A percentile compares a stretch with the other conserved stretches of the same genome.
These are phyloP conservation scores for Eimeria acervulina DNA, from an alignment of 169 alveolate species.

Conservation along the genomic window DNA sequence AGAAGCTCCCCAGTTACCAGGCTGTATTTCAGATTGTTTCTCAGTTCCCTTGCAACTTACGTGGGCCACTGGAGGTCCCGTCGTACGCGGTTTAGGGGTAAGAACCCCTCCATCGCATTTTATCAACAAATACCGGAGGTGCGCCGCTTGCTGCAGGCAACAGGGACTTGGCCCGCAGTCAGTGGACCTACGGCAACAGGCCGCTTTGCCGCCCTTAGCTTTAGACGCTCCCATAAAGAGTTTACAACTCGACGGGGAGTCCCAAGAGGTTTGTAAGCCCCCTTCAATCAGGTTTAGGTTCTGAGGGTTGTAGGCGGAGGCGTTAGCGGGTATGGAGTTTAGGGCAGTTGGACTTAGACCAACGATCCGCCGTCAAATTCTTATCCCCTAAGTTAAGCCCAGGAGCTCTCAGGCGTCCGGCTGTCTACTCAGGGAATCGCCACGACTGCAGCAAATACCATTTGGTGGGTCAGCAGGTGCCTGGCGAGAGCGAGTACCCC, in stretches of 20 bases:
- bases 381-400: background rate
- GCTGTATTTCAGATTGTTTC: background rate
- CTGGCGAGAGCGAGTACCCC: background rate
- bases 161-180: conserved; percentile 64
- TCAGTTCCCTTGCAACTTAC: background rate
- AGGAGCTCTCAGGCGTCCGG: background rate
- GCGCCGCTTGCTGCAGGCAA: conserved; percentile 29
- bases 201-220: conserved; percentile 23
- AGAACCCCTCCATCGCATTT: background rate
- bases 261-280: conserved; percentile 67
- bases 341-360: background rate
- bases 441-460: conserved; percentile 74
- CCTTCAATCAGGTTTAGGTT: background rate
- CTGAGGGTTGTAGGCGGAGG: background rate
- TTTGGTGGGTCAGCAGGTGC: conserved; percentile 43
- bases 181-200: conserved; percentile 29
- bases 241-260: conserved; percentile 72
- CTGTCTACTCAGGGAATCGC: conserved; percentile 69
- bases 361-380: background rate
- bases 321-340: background rate
- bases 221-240: conserved; percentile 71
- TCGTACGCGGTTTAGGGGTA: background rate
- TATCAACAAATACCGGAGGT: background rate
- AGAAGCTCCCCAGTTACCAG: background rate
- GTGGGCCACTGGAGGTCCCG: background rate